Base-by-base conservation (phyloP, 2,329 filamentous ascomycete species). In the Colletotrichum scovillei region DNA sequence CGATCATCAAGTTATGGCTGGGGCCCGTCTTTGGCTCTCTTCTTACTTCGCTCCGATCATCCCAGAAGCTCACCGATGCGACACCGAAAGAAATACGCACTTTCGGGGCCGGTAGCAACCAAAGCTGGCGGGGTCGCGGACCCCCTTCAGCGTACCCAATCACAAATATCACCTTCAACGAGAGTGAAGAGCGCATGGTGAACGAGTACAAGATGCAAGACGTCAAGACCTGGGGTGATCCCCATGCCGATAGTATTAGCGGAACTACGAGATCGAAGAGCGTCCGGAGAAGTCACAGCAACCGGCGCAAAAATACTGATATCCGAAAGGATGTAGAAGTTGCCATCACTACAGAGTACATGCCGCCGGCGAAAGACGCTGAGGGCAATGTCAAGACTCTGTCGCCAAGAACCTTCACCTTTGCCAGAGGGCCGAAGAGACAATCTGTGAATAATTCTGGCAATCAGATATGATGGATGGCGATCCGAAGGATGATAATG, bases 201-300 rank as follows among this genome's bases (percentile, higher is more conserved):
- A 81, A 82, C 32, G 80, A 83, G 49, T 78, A 84, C 5, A 85
- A 85, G 72, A 81, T 86, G 79, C 80, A 85, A 8, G 67, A 69
- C n/a, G 19, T 69, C 52, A 69, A 69, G 24, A 24, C 67, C 11
- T 65, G 59, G 67, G 59, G 59, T 1, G 52, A 69, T 14, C 67
- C 52, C 79, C 91, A 8, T 90, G 91, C 77, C 87, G 87, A 85
- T 88, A 86, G 6, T 8, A 19, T 3, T 9, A 7, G 16, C 3
- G 4, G 32, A 35, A n/a, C 19, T 3, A 49, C 16, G 19, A 19
- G 7, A 49, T 49, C 42, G 6, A 49, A n/a, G 8, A 49, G 42
- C 42, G 19, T 49, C 19, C 19, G 42, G 0, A n/a, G 42, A 19
- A 49, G 42, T 49, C 42, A 11, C 19, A 49, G 42, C 19, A 49